Base-by-base conservation (phyloP, 1,284 basidiomycete genomes). In the Tremellales sp. region DNA sequence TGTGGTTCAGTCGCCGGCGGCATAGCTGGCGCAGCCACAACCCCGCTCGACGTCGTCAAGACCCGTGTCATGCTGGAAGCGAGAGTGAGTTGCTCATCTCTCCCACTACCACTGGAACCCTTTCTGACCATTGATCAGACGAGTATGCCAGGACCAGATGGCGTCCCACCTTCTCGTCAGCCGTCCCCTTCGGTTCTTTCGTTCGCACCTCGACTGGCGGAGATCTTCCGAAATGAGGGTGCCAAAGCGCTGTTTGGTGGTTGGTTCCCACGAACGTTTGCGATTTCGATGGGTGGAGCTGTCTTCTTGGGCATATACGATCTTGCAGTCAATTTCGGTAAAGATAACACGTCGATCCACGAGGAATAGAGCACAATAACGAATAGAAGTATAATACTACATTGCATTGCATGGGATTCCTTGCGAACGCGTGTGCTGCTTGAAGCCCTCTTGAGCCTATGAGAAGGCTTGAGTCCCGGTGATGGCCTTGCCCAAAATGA, bases 251-350 rank as follows among this genome's bases (percentile, higher is more conserved):
- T 98, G 2, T 97, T 96, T 68, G 76, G 85, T 3, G 96, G 96
- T 4, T 82, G 89, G 40, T 81, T 94, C 8, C 96, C 94, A 17
- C 81, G 96, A 59, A 96, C 91, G 35, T 73, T 96, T 46, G 97
- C 93, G 86, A 97, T 99, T 65, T 91, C 90, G 2, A 83, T 90
- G 1, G 96, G 96, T 4, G 96, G 96, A 2, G 92, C 93, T 0
- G 91, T 98, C 0, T 99, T 99, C 75, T 79, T 97, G 4, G 93
- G 94, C 27, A 85, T 89, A 41, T 97, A 96, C 65, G 93, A 97
- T 54, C 61, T 70, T 45, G 58, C 58, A 12, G 56, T 66, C 41
- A 67, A 67, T 48, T 64, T 69, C 42, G 62, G 62, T 12, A 43
- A 48, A 22, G 48, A 45, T 19, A 26, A 46, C 19, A 40, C 37